Percentiles rank a stretch among this genome's conserved stretches.
Evolutionary conservation across 2,329 filamentous ascomycete genomes (phyloP).

Genomic region (Zopfia rhizophila): DNA sequence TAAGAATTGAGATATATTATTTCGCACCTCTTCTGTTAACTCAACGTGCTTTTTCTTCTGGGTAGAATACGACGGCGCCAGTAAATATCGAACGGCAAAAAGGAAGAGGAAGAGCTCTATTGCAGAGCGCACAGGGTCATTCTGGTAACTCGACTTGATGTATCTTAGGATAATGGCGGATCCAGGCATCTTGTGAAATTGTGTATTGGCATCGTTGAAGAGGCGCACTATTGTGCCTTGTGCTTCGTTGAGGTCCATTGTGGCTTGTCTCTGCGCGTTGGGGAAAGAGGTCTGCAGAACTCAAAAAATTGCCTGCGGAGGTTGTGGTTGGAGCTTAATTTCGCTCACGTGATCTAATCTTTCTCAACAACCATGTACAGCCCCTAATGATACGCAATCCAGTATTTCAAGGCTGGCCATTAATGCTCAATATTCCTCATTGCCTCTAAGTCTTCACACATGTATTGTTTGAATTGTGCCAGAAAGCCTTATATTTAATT

Average conservation of each 20-base stretch:
- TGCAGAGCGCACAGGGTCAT: conserved; percentile 92
- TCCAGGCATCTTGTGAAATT: conserved; percentile 91
- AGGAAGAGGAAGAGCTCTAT: conserved; percentile 94
- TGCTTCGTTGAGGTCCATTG: conserved; percentile 67
- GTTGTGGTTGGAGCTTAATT: no score
- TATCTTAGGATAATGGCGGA: conserved; percentile 95
- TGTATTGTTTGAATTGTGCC: conserved; percentile 17
- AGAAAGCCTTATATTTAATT: conserved; percentile 45
- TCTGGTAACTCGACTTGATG: conserved; percentile 96
- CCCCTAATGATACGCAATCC: no score
- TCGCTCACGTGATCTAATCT: not conserved
- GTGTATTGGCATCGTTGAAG: conserved; percentile 65
- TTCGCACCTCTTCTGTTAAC: conserved; percentile 76
- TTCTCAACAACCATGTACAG: not conserved
- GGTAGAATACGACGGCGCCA: conserved; percentile 92
- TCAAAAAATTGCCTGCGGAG: conserved; percentile 8
- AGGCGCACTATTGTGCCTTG: conserved; percentile 64
- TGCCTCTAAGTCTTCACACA: no score
- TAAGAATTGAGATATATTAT: conserved; percentile 1
- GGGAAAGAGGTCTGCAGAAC: conserved; percentile 1
- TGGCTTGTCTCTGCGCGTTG: conserved; percentile 3
- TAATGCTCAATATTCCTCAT: not conserved
- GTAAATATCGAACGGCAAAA: conserved; percentile 92
- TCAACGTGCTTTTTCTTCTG: conserved; percentile 90
- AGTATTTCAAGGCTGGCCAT: no score